Evolutionary conservation across 495 filamentous ascomycete genomes (phyloP).

Genomic region (Echria macrotheca): DNA sequence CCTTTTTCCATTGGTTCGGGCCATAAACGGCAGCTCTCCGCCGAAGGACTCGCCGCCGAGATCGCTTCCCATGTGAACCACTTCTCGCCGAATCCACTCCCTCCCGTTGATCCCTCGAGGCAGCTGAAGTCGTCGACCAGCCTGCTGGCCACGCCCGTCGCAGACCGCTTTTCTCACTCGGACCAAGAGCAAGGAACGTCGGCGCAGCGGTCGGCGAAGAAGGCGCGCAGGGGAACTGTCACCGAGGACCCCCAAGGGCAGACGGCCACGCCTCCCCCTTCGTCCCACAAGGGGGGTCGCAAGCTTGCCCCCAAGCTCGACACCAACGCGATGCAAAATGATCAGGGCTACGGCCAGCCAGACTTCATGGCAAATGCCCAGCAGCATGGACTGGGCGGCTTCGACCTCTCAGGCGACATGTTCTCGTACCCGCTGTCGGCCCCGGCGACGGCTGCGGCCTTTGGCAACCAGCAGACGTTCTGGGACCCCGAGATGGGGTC

Average conservation of each 20-base stretch:
- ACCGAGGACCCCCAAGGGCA: conserved; percentile 34
- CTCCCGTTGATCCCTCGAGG: conserved; percentile 53
- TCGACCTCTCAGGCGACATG: conserved; percentile 35
- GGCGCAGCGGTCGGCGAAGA: conserved; percentile 32
- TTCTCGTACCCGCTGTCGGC: conserved; percentile 68
- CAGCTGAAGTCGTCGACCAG: conserved; percentile 52
- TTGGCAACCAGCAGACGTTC: conserved; percentile 61
- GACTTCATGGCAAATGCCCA: conserved; percentile 39
- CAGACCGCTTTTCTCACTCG: conserved; percentile 20
- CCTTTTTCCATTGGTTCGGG: conserved; percentile 26
- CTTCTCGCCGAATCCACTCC: conserved; percentile 49
- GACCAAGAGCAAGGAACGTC: conserved; percentile 16
- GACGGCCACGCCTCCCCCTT: conserved; percentile 48
- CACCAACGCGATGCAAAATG: conserved; percentile 49
- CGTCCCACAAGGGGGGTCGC: conserved; percentile 44
- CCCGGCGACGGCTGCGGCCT: conserved; percentile 61
- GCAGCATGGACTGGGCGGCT: conserved; percentile 36
- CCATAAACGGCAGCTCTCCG: conserved; percentile 37
- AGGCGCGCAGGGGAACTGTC: conserved; percentile 33
- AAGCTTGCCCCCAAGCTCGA: conserved; percentile 48
- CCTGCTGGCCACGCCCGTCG: conserved; percentile 36
- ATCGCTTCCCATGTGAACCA: conserved; percentile 55
- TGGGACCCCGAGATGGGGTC: conserved; percentile 63
- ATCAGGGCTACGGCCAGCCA: conserved; percentile 38
- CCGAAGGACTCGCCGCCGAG: conserved; percentile 35